Evolutionary conservation across 2,329 filamentous ascomycete species (phyloP).

Genomic region (Penicillium sp.): DNA sequence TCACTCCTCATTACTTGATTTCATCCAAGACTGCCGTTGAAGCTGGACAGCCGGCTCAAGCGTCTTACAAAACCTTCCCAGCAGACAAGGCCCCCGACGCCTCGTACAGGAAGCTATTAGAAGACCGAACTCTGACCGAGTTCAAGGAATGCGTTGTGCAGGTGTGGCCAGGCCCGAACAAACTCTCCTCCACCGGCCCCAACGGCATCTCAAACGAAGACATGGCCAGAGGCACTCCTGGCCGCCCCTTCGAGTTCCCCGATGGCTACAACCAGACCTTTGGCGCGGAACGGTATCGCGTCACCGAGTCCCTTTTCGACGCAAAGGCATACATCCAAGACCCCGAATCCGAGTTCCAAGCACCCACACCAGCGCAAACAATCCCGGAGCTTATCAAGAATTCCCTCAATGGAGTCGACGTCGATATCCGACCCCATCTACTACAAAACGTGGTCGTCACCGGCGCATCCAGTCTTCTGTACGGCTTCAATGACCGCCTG

Average conservation of each 20-base stretch:
- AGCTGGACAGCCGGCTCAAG: conserved; percentile 74
- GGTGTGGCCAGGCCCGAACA: conserved; percentile 78
- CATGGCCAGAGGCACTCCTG: conserved; percentile 65
- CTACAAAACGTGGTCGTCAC: conserved; percentile 90
- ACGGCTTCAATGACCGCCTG: conserved; percentile 87
- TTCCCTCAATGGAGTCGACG: conserved; percentile 74
- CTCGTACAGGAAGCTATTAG: conserved; percentile 78
- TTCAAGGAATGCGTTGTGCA: conserved; percentile 98
- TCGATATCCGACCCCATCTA: conserved; percentile 78
- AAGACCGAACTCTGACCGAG: conserved; percentile 88
- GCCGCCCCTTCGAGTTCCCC: conserved; percentile 92
- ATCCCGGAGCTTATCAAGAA: conserved; percentile 78
- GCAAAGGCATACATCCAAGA: conserved; percentile 65
- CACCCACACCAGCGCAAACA: conserved; percentile 68
- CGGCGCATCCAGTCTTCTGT: conserved; percentile 79
- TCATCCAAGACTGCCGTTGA: conserved; percentile 86
- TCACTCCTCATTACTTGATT: conserved; percentile 83
- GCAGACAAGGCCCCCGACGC: conserved; percentile 54
- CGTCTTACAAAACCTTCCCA: conserved; percentile 67
- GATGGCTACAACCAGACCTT: conserved; percentile 97
- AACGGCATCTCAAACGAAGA: conserved; percentile 67
- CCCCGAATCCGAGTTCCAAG: conserved; percentile 42
- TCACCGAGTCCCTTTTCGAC: conserved; percentile 88
- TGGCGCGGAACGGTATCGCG: conserved; percentile 78
- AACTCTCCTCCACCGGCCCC: conserved; percentile 52